Evolutionary conservation across 805 yeast genomes (phyloP).

Genomic region (Candida endomychidarum): DNA sequence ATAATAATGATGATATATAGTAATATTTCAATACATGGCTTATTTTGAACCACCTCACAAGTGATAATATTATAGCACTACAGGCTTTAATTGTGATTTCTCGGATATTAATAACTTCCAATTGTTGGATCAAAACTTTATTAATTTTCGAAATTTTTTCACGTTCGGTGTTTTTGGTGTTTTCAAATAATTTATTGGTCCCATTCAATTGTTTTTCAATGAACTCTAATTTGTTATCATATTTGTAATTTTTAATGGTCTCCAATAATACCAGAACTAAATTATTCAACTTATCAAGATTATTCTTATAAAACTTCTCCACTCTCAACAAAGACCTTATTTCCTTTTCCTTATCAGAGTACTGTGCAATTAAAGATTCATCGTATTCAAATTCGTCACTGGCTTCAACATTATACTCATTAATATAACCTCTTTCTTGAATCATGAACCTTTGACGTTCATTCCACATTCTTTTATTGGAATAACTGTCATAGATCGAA

Average conservation of each 20-base stretch:
- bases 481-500: slow-evolving; percentile 63
- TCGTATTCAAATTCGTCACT: slow-evolving; percentile 29
- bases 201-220: slow-evolving; percentile 38
- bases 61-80: slow-evolving; percentile 48
- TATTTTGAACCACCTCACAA: slow-evolving; percentile 75
- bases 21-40: slow-evolving; percentile 80
- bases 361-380: slow-evolving; percentile 21
- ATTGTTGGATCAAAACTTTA: slow-evolving; percentile 35
- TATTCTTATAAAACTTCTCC: slow-evolving; percentile 55
- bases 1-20: slow-evolving; percentile 65
- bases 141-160: slow-evolving; percentile 20
- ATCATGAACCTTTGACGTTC: slow-evolving; percentile 70
- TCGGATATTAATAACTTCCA: slow-evolving; percentile 59
- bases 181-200: slow-evolving; percentile 25
- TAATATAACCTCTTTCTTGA: slow-evolving; percentile 61
- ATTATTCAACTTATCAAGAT: slow-evolving; percentile 59
- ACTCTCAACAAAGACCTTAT: slow-evolving; percentile 51
- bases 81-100: slow-evolving; percentile 63
- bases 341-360: slow-evolving; percentile 36
- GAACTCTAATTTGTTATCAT: slow-evolving; percentile 34
- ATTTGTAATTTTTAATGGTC: slow-evolving; percentile 54
- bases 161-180: slow-evolving; percentile 1
- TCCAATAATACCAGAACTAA: slow-evolving; percentile 64
- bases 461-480: slow-evolving; percentile 67
- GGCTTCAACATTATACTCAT: slow-evolving; percentile 20